These are phyloP conservation scores for Podaxis sp. DNA, from an alignment of 768 basidiomycete genomes.

Conservation along the genomic window DNA sequence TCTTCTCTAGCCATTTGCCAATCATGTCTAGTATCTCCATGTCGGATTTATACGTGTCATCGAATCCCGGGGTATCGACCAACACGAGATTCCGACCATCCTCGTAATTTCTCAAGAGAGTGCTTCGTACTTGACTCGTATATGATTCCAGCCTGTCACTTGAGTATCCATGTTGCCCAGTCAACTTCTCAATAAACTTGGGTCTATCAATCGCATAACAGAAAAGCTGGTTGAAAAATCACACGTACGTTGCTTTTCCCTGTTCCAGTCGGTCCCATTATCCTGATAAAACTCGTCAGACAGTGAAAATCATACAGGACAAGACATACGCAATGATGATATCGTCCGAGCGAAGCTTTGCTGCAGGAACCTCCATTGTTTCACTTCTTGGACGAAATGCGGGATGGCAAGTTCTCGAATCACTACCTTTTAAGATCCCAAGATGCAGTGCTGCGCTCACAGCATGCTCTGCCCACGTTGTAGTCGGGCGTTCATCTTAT, in stretches of 20 bases:
- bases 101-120: neutral
- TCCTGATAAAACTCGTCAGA: neutral
- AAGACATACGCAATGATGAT: neutral
- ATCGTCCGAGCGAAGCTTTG: neutral
- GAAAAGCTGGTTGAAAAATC: neutral
- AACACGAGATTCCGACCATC: neutral
- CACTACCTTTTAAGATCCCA: no score
- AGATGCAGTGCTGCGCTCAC: no score
- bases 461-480: no score
- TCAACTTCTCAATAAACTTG: neutral
- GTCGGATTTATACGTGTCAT: constrained; percentile 26
- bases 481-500: no score
- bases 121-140: neutral
- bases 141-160: neutral
- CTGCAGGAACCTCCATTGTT: no score
- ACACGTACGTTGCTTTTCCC: constrained; percentile 10
- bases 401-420: no score
- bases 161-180: neutral
- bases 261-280: constrained; percentile 4
- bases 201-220: neutral
- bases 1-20: constrained; percentile 23
- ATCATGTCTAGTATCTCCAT: constrained; percentile 25
- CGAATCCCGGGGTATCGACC: constrained; percentile 18
- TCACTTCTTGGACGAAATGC: no score
- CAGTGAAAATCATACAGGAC: neutral